Percentiles rank a stretch among this genome's conserved stretches.
phyloP scores from a whole-genome alignment of 139 green algal species.

The Volvox reticuliferus region DNA sequence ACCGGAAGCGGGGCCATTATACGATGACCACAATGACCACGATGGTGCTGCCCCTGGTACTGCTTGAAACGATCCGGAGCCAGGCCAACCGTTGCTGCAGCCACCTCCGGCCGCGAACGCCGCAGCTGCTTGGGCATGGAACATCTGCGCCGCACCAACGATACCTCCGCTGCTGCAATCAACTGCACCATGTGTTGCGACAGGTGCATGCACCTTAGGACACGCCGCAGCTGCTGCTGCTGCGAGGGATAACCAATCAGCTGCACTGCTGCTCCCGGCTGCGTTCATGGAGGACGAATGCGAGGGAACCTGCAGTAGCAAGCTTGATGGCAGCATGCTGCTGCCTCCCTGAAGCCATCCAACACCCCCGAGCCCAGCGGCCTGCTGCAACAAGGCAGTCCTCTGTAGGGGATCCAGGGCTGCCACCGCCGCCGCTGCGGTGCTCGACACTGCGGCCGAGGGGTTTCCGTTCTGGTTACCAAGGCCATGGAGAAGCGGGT shows the following conservation, averaged over 20 bases:
- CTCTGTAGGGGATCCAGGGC: constrained; percentile 7
- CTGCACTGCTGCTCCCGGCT: background rate
- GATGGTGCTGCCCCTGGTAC: background rate
- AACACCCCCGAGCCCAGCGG: background rate
- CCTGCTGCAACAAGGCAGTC: constrained; percentile 14
- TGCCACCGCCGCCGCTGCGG: constrained; percentile 1
- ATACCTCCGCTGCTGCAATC: background rate
- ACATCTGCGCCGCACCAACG: constrained; percentile 14
- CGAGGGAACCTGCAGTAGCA: background rate
- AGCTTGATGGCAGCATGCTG: background rate
- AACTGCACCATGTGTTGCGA: background rate
- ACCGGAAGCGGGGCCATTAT: background rate
- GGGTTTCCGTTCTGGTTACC: background rate
- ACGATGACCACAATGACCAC: constrained; percentile 9
- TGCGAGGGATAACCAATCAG: constrained; percentile 18
- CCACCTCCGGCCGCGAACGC: background rate
- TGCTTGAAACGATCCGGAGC: too few relatives aligned
- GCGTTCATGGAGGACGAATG: background rate
- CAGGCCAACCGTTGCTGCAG: background rate
- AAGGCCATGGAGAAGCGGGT: constrained; percentile 10
- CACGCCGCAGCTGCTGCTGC: background rate
- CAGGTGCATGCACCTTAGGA: background rate
- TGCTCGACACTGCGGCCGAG: background rate
- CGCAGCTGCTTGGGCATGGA: background rate
- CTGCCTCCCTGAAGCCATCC: constrained; percentile 7